Conservation (phyloP, 2,329 filamentous ascomycete genomes). For the Ophiocordyceps camponoti-rufipedis region DNA sequence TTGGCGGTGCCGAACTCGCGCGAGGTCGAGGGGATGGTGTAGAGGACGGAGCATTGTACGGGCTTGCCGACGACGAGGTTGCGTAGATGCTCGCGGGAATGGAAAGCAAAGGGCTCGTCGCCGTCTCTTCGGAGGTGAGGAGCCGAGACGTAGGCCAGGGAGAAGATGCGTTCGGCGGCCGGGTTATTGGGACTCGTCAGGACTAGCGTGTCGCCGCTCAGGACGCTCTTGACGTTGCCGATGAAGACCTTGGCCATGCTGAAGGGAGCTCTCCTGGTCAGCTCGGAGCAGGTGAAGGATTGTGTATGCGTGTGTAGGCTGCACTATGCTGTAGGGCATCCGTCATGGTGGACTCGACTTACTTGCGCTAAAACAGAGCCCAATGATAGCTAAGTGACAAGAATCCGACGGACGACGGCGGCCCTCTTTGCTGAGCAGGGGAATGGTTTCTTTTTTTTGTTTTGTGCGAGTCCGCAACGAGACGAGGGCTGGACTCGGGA, state of each 20-base stretch:
- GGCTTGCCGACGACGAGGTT: constrained; percentile 70
- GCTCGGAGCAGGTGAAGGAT: background rate
- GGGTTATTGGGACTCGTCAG: constrained; percentile 68
- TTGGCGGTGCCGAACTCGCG: constrained; percentile 76
- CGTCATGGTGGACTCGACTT: too few relatives aligned
- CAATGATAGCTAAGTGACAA: too few relatives aligned
- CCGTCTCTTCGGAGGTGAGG: constrained; percentile 76
- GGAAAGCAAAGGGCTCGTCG: constrained; percentile 83
- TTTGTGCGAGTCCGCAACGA: too few relatives aligned
- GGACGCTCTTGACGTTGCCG: constrained; percentile 77
- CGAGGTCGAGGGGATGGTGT: constrained; percentile 69
- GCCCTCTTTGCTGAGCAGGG: too few relatives aligned
- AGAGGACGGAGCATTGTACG: constrained; percentile 69
- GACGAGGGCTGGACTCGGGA: too few relatives aligned
- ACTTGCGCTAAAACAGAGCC: too few relatives aligned
- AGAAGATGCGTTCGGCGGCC: constrained; percentile 67
- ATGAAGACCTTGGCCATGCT: constrained; percentile 36
- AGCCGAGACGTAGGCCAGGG: constrained; percentile 80
- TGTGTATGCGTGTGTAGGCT: too few relatives aligned
- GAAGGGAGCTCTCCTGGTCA: background rate
- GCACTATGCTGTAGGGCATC: too few relatives aligned
- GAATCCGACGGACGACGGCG: too few relatives aligned
- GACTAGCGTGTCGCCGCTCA: constrained; percentile 85
- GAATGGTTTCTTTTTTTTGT: too few relatives aligned
- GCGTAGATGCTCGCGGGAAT: constrained; percentile 85